Base-by-base conservation (phyloP, 2,329 filamentous ascomycete species). In the Monilinia fructigena region DNA sequence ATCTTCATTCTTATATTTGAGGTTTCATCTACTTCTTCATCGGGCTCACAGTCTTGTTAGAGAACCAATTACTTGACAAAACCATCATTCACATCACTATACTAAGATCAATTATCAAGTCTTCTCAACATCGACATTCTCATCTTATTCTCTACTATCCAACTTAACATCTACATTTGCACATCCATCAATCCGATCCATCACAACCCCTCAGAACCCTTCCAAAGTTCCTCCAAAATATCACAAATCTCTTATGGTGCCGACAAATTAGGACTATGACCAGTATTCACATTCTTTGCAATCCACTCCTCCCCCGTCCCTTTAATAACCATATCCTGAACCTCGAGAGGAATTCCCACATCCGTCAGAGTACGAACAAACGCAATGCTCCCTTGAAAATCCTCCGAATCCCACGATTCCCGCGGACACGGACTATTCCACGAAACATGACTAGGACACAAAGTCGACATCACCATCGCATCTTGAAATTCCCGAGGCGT, bases 341-440 rank as follows among this genome's bases (percentile, higher is more conserved):
- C 10, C 28, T 53, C 59, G 3, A 62, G 59, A 40, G 35, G 48
- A 14, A 62, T 45, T 5, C 59, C 59, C 16, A 20, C 20, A 20
- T 62, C 48, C n/a, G 31, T 28, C 2, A 62, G 35, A 28, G 35
- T 62, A 5, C 59, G 47, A 8, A 53, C 18, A 8, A 62, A 62
- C 7, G 59, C 59, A 12, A 62, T 62, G 7, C 48, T 8, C 2
- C 59, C 18, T 28, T 62, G 53, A n/a, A 62, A 53, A 18, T 20
- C 59, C 28, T 53, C 28, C 5, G n/a, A 42, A 14, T 62, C 48
- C 35, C 59, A 62, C n/a, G n/a, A 53, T 12, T 48, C 59, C 0
- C 59, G 45, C 28, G 59, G 59, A 52, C 48, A 62, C 1, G 59
- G 12, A 53, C 59, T 53, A 53, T 53, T n/a, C 47, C 59, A 53